A percentile compares a stretch with the other conserved stretches of the same genome.
phyloP scores from a whole-genome alignment of 176 grass and related monocot genomes.

The Triticum urartu region DNA sequence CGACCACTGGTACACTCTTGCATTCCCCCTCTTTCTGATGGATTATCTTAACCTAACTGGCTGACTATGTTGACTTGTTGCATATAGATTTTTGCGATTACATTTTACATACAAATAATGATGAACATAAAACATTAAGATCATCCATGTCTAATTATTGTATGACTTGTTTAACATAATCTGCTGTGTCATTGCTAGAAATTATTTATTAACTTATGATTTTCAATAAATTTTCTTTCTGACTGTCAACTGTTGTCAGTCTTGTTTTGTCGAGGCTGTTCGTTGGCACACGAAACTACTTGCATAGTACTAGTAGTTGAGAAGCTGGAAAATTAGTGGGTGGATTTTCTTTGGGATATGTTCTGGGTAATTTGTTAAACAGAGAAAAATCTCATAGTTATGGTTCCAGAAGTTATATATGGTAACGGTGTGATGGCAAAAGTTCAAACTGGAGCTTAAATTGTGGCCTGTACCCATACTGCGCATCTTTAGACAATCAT shows the following conservation, averaged over 20 bases:
- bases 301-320: not conserved
- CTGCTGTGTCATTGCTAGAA: not conserved
- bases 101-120: not conserved
- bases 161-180: not conserved
- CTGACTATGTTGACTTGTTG: not conserved
- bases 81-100: not conserved
- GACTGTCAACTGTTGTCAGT: not conserved
- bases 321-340: not conserved
- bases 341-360: not conserved
- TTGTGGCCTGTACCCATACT: not conserved
- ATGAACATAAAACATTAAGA: not conserved
- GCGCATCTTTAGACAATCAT: too few relatives aligned
- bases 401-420: not conserved
- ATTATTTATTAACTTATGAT: not conserved
- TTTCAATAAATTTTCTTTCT: not conserved
- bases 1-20: slow-evolving; percentile 61
- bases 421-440: not conserved
- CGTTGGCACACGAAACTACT: not conserved
- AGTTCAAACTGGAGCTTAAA: not conserved
- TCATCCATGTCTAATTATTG: not conserved
- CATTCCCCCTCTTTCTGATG: not conserved
- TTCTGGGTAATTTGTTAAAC: not conserved
- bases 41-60: not conserved
- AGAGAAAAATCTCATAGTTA: not conserved
- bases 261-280: not conserved